Evolutionary conservation across 306 rosid species (phyloP), one percentile per base, ranked within the genome.

Genomic region (Trifolium dubium): DNA sequence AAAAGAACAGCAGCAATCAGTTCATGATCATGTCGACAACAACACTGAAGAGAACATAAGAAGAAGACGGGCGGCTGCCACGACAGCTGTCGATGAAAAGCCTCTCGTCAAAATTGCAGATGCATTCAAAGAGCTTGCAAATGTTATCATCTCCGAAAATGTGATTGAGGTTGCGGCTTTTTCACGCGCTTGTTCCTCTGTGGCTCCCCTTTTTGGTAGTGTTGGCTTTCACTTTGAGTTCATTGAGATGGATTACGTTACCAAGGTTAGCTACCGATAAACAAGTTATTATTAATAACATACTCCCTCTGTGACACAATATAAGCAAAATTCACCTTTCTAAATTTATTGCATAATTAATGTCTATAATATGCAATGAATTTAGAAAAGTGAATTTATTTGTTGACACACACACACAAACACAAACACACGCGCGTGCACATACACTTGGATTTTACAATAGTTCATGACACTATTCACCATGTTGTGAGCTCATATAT

Each of bases 171-270:
- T 64, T 51, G 72, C 72, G n/a, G 66, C 72, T 39, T 75, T 75
- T 34, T 8, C 79, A 14, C 72, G 66, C 0, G 79, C 72, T 2
- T 75, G 79, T 29, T 53, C 66, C 53, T 51, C 37, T 35, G 79
- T 75, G 0, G 39, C 72, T 53, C 65, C 56, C 8, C 66, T 74
- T 23, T 64, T 74, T 39, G 79, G 79, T 6, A 31, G 30, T 10
- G 3, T 64, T 3, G 79, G 79, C 54, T 63, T 75, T 62, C 72
- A 65, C 32, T 75, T 75, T 65, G 11, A 64, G 66, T 75, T 75
- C 72, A 75, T 75, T 19, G 66, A 75, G 66, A 75, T 75, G 79
- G 79, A 75, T 53, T 75, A 64, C 10, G 56, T 75, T 30, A 51
- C 32, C 19, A 75, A 75, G 79, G 79, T 73, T 29, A 58, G 10